phyloP scores from a whole-genome alignment of 2,329 filamentous ascomycete genomes.

The Fusarium sp. region DNA sequence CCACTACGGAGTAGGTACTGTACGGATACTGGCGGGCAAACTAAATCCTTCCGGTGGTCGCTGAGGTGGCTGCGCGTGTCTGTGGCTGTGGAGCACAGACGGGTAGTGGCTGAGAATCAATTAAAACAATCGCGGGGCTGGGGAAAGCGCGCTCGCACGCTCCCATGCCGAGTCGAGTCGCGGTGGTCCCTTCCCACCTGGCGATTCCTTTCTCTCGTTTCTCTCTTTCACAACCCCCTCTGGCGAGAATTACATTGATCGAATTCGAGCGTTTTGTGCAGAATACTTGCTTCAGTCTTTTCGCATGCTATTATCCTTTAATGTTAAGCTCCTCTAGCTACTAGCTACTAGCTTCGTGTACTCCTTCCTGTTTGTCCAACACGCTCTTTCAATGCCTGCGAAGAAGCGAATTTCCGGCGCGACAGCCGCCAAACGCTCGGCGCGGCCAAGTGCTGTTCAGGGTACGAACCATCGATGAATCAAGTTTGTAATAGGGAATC shows the following conservation, averaged over 20 bases:
- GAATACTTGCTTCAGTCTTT: conserved; percentile 7
- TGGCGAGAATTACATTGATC: conserved; percentile 23
- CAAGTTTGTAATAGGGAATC: neutral
- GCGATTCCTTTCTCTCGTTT: conserved; percentile 10
- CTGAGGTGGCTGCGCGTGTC: neutral
- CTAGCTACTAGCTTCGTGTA: neutral
- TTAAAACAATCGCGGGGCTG: conserved; percentile 51
- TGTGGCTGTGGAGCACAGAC: conserved; percentile 33
- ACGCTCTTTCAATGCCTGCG: conserved; percentile 45
- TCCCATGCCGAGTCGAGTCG: conserved; percentile 19
- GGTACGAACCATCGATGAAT: conserved; percentile 49
- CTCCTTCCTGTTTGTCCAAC: conserved; percentile 1
- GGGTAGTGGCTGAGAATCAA: conserved; percentile 40
- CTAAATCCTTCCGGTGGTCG: too few species aligned
- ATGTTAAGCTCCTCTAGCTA: conserved; percentile 19
- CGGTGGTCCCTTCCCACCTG: conserved; percentile 38
- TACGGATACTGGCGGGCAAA: too few species aligned
- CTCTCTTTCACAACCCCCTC: conserved; percentile 15
- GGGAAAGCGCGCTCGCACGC: conserved; percentile 26
- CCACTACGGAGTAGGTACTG: neutral
- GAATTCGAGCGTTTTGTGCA: conserved; percentile 23
- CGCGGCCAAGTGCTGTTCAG: conserved; percentile 59
- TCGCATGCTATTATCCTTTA: conserved; percentile 11
- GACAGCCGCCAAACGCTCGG: conserved; percentile 42
- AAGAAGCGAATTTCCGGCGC: conserved; percentile 31